Evolutionary conservation across 2,329 filamentous ascomycete species (phyloP), one percentile per base, ranked within the genome.

Genomic region (Hymenoscyphus salicellus): DNA sequence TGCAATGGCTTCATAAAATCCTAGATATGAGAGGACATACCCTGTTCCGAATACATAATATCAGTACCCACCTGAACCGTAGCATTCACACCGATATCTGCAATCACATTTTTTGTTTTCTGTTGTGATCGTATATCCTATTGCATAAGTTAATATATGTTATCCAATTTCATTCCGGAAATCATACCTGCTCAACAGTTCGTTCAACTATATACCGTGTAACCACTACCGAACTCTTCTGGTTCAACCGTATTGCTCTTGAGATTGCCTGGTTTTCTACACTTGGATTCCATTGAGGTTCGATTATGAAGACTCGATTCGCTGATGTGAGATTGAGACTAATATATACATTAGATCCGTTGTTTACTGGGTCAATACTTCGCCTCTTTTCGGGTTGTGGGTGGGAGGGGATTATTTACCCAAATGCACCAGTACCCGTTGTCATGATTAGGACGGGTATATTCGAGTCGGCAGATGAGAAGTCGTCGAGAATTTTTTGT

Each of bases 401-500:
- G 43, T 5, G 43, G 5, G 7, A 23, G 43, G 32, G 32, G 8
- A 10, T 7, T 26, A 63, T 64, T n/a, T 60, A 69, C 66, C 67
- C 69, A 59, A 66, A 63, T 1, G 67, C 66, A 17, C 68, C 61
- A 17, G 63, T 67, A 3, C 68, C 68, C 26, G 65, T 69, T 11
- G 63, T 84, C 82, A 85, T 84, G 17, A 86, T 77, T 0, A 85
- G 60, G 16, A 68, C 59, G 17, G 60, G 43, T 11, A 11, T 49
- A 11, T 49, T 49, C 1, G 66, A 55, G 55, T 67, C 28, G 26
- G 36, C 7, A 26, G 43, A 49, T 55, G 26, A 55, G 73, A 60
- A 56, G 6, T 56, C 52, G 14, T 30, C 26, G 3, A 56, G 30
- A 17, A 56, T 56, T 5, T 16, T 56, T 16, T 56, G 52, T 32